Conservation (phyloP, 2,329 filamentous ascomycete species). For the Hypoxylon sp. region DNA sequence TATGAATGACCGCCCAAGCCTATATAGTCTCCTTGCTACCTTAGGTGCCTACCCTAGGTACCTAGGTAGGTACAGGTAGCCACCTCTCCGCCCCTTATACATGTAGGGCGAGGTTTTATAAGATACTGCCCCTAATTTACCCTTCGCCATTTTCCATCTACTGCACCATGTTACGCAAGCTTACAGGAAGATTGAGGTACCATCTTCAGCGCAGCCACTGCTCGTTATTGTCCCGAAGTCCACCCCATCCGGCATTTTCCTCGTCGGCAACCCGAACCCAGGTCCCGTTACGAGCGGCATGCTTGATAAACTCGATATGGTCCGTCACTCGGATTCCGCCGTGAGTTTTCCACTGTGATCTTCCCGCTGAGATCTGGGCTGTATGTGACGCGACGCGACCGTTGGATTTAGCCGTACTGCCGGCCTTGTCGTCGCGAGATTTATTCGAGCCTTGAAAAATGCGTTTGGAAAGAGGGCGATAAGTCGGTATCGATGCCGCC, state of each 20-base stretch:
- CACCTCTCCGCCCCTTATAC: too few species aligned
- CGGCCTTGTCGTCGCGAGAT: not conserved
- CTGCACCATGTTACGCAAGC: too few species aligned
- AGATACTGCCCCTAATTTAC: too few species aligned
- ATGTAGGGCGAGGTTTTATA: too few species aligned
- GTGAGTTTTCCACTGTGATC: not conserved
- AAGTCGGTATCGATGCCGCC: not conserved
- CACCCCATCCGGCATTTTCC: not conserved
- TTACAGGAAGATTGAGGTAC: too few species aligned
- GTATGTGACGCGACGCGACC: not conserved
- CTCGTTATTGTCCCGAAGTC: not conserved
- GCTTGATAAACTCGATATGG: not conserved
- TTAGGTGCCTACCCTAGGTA: too few species aligned
- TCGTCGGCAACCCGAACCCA: not conserved
- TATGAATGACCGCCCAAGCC: too few species aligned
- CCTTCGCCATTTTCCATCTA: too few species aligned
- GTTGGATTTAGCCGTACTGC: not conserved
- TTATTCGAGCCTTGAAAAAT: not conserved
- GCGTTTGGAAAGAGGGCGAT: not conserved
- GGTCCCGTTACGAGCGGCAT: not conserved
- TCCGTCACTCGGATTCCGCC: not conserved
- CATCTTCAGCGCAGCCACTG: too few species aligned
- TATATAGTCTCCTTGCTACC: too few species aligned
- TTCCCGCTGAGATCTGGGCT: not conserved
- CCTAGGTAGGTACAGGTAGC: too few species aligned